Conservation (phyloP, 176 grass and related monocot genomes). For the Dactylis glomerata region DNA sequence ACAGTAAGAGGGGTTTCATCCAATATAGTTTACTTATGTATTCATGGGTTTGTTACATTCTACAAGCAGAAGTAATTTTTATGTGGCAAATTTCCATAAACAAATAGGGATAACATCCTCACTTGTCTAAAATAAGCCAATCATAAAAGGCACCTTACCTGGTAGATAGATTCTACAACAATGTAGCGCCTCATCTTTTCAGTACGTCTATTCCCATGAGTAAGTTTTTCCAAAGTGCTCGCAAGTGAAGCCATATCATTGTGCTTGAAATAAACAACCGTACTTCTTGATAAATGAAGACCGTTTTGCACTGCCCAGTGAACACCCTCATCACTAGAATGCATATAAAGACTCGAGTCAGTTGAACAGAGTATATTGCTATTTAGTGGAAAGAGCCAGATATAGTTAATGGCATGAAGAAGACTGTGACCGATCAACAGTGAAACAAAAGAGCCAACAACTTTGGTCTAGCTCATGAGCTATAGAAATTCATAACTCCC, state of each 20-base stretch:
- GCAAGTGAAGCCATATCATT: conserved; percentile 90
- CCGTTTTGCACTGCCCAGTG: conserved; percentile 93
- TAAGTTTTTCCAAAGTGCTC: conserved; percentile 70
- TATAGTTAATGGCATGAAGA: not conserved
- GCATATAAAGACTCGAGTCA: not conserved
- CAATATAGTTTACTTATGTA: no score
- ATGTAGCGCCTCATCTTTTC: conserved; percentile 86
- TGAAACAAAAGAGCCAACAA: not conserved
- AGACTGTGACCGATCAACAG: not conserved
- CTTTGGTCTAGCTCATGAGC: conserved; percentile 4
- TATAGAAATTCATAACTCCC: not conserved
- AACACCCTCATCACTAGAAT: conserved; percentile 84
- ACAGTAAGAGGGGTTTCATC: not conserved
- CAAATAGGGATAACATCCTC: not conserved
- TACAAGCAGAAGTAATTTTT: not conserved
- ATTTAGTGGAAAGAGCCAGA: not conserved
- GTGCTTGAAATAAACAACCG: conserved; percentile 92
- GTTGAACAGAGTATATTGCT: not conserved
- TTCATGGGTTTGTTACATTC: no score
- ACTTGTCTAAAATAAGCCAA: conserved; percentile 4
- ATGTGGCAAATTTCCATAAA: conserved; percentile 8
- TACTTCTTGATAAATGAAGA: conserved; percentile 86
- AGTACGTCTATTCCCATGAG: conserved; percentile 59
- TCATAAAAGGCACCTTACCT: conserved; percentile 38
- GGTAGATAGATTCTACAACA: conserved; percentile 87